Base-by-base conservation (phyloP, 169 alveolate species). In the Plasmodium fragile region DNA sequence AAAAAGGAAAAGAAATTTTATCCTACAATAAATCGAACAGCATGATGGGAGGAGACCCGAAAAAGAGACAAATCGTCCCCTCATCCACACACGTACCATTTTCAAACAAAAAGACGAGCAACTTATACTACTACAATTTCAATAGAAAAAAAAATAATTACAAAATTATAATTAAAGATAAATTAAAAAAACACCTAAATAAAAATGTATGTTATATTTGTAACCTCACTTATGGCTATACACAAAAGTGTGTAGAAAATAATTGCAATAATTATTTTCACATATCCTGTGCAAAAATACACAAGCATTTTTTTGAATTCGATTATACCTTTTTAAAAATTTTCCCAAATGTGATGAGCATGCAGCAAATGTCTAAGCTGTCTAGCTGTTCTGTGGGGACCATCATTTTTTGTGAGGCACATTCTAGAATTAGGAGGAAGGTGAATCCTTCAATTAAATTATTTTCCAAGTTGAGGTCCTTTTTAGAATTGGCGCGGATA, bases 191-290 rank as follows among this genome's bases (percentile, higher is more conserved):
- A 65, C 52, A 39, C n/a, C 28, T 89, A 55, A 89, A 89, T 79
- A 77, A 65, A 34, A 89, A 89, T 65, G 71, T 80, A 2, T 89
- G 94, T 49, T 89, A 78, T 32, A 59, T 89, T 22, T 89, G 94
- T 78, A 89, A 89, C 81, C 34, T 89, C 43, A 78, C 90, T 0
- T 89, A 89, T 43, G 94, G 94, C 8, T 89, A 89, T 65, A 89
- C 94, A n/a, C 94, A 89, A 13, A 89, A 89, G 55, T 89, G 94
- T 41, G 45, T 89, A 22, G 94, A 89, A 79, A 89, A 3, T 49
- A 39, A 79, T 8, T 89, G 94, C 53, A 89, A 55, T 28, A 28
- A 89, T 5, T 89, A 89, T 30, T 89, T 89, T 65, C 94, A 89
- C 43, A 89, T 89, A 4, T 89, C 94, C 13, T 89, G 94, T 69